phyloP scores from a whole-genome alignment of 2,329 filamentous ascomycete species.

The Periconia macrospinosa region DNA sequence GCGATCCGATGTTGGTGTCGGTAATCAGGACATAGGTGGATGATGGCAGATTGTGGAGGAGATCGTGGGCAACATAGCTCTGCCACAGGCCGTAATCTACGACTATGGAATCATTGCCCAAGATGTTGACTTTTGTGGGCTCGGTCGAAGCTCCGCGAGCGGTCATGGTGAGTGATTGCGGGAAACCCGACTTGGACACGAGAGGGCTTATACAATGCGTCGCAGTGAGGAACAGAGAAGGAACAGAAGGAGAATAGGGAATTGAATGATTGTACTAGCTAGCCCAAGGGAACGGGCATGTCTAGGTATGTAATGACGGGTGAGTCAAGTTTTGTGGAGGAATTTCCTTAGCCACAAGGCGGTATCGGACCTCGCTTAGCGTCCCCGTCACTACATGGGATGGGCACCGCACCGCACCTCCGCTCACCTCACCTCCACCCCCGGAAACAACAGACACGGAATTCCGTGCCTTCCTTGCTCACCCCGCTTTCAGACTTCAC shows the following conservation, averaged over 20 bases:
- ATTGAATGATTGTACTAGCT: neutral
- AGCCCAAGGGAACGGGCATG: neutral
- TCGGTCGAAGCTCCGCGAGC: slow-evolving; percentile 27
- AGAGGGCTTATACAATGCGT: neutral
- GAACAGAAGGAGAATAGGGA: neutral
- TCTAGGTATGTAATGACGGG: neutral
- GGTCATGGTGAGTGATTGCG: slow-evolving; percentile 24
- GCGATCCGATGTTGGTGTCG: slow-evolving; percentile 83
- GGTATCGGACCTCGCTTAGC: neutral
- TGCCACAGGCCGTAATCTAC: slow-evolving; percentile 91
- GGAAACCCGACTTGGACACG: neutral
- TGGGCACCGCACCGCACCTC: no score
- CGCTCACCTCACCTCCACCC: no score
- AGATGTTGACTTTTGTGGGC: slow-evolving; percentile 72
- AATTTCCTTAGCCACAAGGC: neutral
- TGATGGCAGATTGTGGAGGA: slow-evolving; percentile 74
- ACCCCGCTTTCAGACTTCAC: no score
- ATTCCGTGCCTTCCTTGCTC: no score
- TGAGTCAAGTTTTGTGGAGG: slow-evolving; percentile 2
- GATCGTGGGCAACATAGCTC: slow-evolving; percentile 76
- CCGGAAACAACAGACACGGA: no score
- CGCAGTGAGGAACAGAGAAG: neutral
- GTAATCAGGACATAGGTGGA: slow-evolving; percentile 97
- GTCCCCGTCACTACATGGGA: no score
- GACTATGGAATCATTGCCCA: slow-evolving; percentile 87